These are phyloP conservation scores for Drosera capensis DNA, from an alignment of 148 eudicot species.

Conservation along the genomic window DNA sequence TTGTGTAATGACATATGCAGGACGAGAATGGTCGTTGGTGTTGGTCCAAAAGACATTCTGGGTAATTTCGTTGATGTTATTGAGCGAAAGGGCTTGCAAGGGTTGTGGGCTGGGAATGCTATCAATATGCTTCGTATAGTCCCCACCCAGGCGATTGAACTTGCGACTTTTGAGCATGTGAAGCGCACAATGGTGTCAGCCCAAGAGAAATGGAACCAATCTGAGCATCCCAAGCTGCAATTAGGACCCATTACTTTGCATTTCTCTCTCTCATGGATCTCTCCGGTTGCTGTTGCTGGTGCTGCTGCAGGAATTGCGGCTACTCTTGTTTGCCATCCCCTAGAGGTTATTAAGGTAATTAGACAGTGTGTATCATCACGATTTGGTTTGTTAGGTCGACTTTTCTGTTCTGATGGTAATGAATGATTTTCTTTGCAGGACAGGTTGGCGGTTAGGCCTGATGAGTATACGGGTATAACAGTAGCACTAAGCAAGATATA, in stretches of 20 bases:
- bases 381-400: background rate
- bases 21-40: conserved; percentile 97
- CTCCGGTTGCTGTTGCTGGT: conserved; percentile 87
- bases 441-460: conserved; percentile 79
- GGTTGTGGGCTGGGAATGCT: conserved; percentile 89
- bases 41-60: conserved; percentile 60
- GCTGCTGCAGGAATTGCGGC: conserved; percentile 85
- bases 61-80: conserved; percentile 73
- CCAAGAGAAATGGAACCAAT: conserved; percentile 58
- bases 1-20: conserved; percentile 22
- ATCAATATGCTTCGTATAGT: conserved; percentile 89
- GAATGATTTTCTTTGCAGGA: conserved; percentile 32
- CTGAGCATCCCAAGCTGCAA: conserved; percentile 43
- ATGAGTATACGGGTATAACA: conserved; percentile 55
- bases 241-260: conserved; percentile 49
- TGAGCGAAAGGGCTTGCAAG: conserved; percentile 75
- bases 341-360: conserved; percentile 85
- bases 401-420: background rate
- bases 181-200: conserved; percentile 67
- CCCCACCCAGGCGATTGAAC: conserved; percentile 92
- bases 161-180: conserved; percentile 87
- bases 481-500: conserved; percentile 61
- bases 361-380: background rate
- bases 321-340: conserved; percentile 88
- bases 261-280: conserved; percentile 69